Percentiles rank a stretch among this genome's conserved stretches.
Evolutionary conservation across 2,329 filamentous ascomycete genomes (phyloP).

Genomic region (Trichoderma semiorbis): DNA sequence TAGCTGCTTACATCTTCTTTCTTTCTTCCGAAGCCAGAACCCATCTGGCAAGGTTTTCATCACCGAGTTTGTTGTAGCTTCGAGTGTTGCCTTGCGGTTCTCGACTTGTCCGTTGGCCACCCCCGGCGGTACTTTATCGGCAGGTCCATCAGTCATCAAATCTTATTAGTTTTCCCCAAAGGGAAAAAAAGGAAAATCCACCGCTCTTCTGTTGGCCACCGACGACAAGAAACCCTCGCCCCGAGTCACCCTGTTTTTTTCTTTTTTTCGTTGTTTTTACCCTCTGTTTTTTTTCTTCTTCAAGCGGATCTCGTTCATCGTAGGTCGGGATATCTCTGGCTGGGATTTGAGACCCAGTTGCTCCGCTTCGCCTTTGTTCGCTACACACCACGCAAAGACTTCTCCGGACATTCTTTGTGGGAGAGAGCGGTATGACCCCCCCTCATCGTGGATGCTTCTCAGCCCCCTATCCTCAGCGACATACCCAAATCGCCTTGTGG

Average conservation of each 20-base stretch:
- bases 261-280: background rate
- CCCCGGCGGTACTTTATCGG: conserved; percentile 10
- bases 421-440: conserved; percentile 14
- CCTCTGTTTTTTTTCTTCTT: background rate
- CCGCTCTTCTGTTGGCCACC: conserved; percentile 14
- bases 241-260: conserved; percentile 2
- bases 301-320: conserved; percentile 7
- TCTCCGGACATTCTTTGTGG: background rate
- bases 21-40: background rate
- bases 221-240: conserved; percentile 1
- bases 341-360: conserved; percentile 15
- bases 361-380: conserved; percentile 13
- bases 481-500: background rate
- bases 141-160: conserved; percentile 10
- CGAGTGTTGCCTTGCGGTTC: background rate
- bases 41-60: background rate
- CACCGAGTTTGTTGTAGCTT: background rate
- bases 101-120: conserved; percentile 1
- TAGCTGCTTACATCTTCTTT: background rate
- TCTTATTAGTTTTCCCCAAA: conserved; percentile 13
- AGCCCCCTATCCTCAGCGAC: conserved; percentile 5
- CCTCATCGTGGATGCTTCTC: conserved; percentile 1
- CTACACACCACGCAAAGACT: conserved; percentile 1
- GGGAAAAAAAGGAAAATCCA: conserved; percentile 14
- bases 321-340: background rate